phyloP scores from a whole-genome alignment of 129 eudicot genomes.

The Deinandra increscens region DNA sequence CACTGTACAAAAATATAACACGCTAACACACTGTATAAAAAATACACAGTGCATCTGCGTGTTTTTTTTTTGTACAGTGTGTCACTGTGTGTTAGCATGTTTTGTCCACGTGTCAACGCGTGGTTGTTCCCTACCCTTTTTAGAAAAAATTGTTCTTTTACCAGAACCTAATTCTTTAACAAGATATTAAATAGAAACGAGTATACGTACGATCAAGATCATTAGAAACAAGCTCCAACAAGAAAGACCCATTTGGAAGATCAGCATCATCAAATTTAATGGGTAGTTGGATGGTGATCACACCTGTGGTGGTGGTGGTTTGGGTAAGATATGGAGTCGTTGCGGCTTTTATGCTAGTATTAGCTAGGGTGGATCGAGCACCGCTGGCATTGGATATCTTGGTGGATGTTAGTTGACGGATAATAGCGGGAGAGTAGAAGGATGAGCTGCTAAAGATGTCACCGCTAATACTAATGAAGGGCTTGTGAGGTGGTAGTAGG shows the following conservation, averaged over 20 bases:
- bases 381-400: slow-evolving; percentile 5
- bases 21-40: too few relatives aligned
- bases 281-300: slow-evolving; percentile 39
- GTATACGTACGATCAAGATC: slow-evolving; percentile 46
- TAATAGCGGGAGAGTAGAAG: slow-evolving; percentile 19
- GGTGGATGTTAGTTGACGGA: background rate
- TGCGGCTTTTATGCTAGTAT: slow-evolving; percentile 16
- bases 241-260: slow-evolving; percentile 37
- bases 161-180: too few relatives aligned
- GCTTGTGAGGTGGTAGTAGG: slow-evolving; percentile 29
- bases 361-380: background rate
- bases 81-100: too few relatives aligned
- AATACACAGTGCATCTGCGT: too few relatives aligned
- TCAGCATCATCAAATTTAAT: slow-evolving; percentile 35
- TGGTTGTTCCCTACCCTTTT: too few relatives aligned
- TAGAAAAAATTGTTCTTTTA: too few relatives aligned
- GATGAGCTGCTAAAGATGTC: slow-evolving; percentile 1
- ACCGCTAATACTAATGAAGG: slow-evolving; percentile 1
- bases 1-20: too few relatives aligned
- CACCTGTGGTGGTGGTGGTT: slow-evolving; percentile 33
- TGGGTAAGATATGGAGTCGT: slow-evolving; percentile 11
- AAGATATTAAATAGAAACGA: background rate
- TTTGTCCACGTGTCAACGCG: too few relatives aligned
- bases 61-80: too few relatives aligned
- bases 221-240: slow-evolving; percentile 53